phyloP scores from a whole-genome alignment of 2,329 filamentous ascomycete species.

The Venturiaceae sp. region DNA sequence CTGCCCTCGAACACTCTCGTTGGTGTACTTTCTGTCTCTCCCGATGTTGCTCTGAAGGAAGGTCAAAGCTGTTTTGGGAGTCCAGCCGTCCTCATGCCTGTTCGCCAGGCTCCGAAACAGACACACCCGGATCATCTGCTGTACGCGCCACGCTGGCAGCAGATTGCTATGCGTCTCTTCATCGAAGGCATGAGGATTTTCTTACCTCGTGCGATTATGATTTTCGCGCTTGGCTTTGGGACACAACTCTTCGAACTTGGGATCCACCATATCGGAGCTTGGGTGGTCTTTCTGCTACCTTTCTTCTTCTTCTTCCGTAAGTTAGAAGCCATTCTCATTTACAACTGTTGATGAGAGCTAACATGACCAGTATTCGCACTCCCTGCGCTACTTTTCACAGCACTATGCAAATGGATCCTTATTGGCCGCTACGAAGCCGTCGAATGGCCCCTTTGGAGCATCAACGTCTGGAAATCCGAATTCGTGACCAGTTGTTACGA shows the following conservation, averaged over 20 bases:
- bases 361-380: background rate
- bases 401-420: background rate
- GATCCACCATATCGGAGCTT: background rate
- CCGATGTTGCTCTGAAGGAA: background rate
- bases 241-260: background rate
- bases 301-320: background rate
- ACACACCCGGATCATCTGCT: background rate
- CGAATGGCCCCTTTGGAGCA: background rate
- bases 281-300: background rate
- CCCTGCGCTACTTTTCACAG: background rate
- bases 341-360: background rate
- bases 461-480: background rate
- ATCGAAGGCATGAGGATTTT: background rate
- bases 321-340: background rate
- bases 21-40: background rate
- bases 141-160: background rate
- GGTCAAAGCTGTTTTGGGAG: background rate
- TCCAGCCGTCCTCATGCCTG: background rate
- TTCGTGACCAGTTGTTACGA: background rate
- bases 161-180: background rate
- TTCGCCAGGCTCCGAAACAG: background rate
- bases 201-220: background rate
- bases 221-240: background rate
- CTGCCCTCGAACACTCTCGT: background rate
- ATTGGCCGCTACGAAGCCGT: background rate